Evolutionary conservation across 2,329 filamentous ascomycete species (phyloP).

Genomic region (Cordyceps farinosa): DNA sequence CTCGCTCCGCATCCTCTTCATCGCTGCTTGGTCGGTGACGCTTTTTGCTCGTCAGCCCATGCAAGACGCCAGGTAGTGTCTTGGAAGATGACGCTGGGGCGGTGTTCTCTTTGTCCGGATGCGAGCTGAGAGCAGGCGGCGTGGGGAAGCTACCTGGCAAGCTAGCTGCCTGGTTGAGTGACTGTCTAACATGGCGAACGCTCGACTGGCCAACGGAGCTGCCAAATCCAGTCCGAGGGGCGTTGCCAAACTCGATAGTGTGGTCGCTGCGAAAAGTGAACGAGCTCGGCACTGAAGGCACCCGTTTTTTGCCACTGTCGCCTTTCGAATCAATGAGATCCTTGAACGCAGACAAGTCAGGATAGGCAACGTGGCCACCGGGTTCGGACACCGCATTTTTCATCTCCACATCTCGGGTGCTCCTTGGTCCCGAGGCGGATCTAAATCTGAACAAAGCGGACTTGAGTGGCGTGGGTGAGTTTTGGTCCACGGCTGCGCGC

Average conservation of each 20-base stretch:
- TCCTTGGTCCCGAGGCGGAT: slow-evolving; percentile 28
- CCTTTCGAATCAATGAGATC: slow-evolving; percentile 28
- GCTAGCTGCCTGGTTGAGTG: slow-evolving; percentile 39
- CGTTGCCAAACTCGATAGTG: slow-evolving; percentile 55
- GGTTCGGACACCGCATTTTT: slow-evolving; percentile 23
- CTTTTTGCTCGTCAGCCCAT: slow-evolving; percentile 65
- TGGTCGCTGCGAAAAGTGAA: slow-evolving; percentile 66
- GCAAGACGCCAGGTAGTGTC: slow-evolving; percentile 47
- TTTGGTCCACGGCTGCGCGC: slow-evolving; percentile 39
- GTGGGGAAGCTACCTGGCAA: slow-evolving; percentile 57
- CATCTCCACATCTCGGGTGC: slow-evolving; percentile 25
- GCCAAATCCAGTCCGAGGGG: slow-evolving; percentile 52
- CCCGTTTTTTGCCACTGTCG: slow-evolving; percentile 25
- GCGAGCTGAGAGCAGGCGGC: slow-evolving; percentile 28
- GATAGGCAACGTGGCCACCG: slow-evolving; percentile 45
- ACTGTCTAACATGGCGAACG: slow-evolving; percentile 56
- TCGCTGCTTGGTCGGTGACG: slow-evolving; percentile 56
- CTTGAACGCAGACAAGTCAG: slow-evolving; percentile 47
- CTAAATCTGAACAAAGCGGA: slow-evolving; percentile 39
- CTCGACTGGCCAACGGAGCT: slow-evolving; percentile 56
- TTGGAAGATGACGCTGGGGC: slow-evolving; percentile 34
- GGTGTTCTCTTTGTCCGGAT: slow-evolving; percentile 55
- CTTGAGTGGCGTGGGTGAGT: slow-evolving; percentile 57
- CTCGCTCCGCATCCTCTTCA: slow-evolving; percentile 51
- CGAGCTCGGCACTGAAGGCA: slow-evolving; percentile 49